Evolutionary conservation across 2,329 filamentous ascomycete species (phyloP).

Genomic region (Golovinomyces cichoracearum): DNA sequence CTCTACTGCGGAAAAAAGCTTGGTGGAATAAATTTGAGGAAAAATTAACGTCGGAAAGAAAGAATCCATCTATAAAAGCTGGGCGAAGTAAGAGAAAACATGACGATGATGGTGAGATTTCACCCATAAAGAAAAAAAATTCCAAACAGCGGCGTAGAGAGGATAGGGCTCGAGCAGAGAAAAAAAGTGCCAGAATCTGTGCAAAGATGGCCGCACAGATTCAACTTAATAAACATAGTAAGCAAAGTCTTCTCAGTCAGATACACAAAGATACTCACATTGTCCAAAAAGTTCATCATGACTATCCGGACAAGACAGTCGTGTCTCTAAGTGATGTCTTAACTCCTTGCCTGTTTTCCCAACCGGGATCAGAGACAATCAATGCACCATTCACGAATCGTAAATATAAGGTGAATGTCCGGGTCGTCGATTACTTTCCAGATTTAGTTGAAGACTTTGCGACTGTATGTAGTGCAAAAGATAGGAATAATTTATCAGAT

Average conservation of each 20-base stretch:
- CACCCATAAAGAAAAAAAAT: slow-evolving; percentile 8
- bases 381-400: slow-evolving; percentile 45
- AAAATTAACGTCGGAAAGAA: slow-evolving; percentile 10
- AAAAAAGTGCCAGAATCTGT: slow-evolving; percentile 12
- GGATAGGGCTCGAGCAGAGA: slow-evolving; percentile 12
- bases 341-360: slow-evolving; percentile 21
- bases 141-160: slow-evolving; percentile 11
- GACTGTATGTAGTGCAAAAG: slow-evolving; percentile 19
- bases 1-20: slow-evolving; percentile 35
- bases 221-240: slow-evolving; percentile 17
- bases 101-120: slow-evolving; percentile 5
- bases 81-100: background rate
- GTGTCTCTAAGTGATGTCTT: slow-evolving; percentile 7
- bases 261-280: background rate
- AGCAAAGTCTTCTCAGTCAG: slow-evolving; percentile 2
- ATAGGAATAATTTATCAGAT: slow-evolving; percentile 26
- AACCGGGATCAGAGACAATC: slow-evolving; percentile 10
- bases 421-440: slow-evolving; percentile 65
- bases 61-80: background rate
- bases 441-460: slow-evolving; percentile 45
- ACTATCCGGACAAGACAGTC: slow-evolving; percentile 18
- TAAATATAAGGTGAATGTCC: slow-evolving; percentile 41
- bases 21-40: slow-evolving; percentile 26
- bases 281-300: slow-evolving; percentile 20
- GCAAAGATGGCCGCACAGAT: slow-evolving; percentile 11